A percentile compares a stretch with the other conserved stretches of the same genome.
These are phyloP conservation scores for Leccinum brunneo-olivaceum DNA, from an alignment of 1,284 basidiomycete species.

Conservation along the genomic window DNA sequence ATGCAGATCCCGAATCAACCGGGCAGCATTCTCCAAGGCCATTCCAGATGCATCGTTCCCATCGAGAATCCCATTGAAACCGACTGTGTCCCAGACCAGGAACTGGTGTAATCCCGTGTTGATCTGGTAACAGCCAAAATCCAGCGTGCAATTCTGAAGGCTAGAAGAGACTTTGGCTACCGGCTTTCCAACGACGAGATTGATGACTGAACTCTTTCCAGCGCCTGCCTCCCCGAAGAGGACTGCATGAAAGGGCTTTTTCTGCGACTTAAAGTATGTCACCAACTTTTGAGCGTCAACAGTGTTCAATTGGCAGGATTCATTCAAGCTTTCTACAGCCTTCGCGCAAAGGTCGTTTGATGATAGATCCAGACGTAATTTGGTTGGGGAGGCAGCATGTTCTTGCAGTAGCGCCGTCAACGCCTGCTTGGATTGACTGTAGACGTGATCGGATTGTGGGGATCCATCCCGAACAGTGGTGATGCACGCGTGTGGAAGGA, in stretches of 20 bases:
- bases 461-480: slow-evolving; percentile 16
- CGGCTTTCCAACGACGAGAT: slow-evolving; percentile 17
- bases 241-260: slow-evolving; percentile 15
- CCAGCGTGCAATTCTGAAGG: slow-evolving; percentile 21
- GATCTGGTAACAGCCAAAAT: slow-evolving; percentile 15
- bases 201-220: slow-evolving; percentile 28
- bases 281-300: slow-evolving; percentile 12
- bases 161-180: slow-evolving; percentile 15
- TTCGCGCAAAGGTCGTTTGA: background rate
- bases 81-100: slow-evolving; percentile 34
- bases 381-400: slow-evolving; percentile 3
- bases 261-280: slow-evolving; percentile 13
- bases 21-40: slow-evolving; percentile 31
- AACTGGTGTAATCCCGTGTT: slow-evolving; percentile 18
- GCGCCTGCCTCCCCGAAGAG: slow-evolving; percentile 27
- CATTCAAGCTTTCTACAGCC: slow-evolving; percentile 7
- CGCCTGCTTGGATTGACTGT: slow-evolving; percentile 16
- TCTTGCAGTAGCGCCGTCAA: slow-evolving; percentile 13
- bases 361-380: slow-evolving; percentile 15
- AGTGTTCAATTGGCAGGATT: slow-evolving; percentile 12
- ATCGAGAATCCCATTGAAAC: slow-evolving; percentile 16
- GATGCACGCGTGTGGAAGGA: slow-evolving; percentile 20
- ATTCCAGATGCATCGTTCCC: slow-evolving; percentile 13
- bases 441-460: background rate
- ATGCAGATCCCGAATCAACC: slow-evolving; percentile 29